These are phyloP conservation scores for Metschnikowia drakensbergensis DNA, from an alignment of 805 yeast genomes.

Conservation along the genomic window DNA sequence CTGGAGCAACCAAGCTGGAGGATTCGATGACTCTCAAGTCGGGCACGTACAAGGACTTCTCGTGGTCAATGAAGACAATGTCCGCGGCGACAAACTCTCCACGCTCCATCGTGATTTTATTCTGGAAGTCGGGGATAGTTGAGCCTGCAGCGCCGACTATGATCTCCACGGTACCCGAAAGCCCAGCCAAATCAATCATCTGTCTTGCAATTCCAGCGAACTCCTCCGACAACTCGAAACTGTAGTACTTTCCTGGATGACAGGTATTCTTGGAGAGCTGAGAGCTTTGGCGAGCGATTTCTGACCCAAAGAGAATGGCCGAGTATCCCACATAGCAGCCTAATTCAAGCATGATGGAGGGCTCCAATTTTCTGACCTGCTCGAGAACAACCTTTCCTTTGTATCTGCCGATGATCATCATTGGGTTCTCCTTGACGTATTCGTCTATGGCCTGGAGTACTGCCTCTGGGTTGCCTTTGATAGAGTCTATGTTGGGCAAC, in stretches of 20 bases:
- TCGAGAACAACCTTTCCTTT: constrained; percentile 29
- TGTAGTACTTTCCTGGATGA: constrained; percentile 27
- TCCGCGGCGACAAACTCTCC: constrained; percentile 25
- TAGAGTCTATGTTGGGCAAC: constrained; percentile 21
- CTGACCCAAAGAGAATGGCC: constrained; percentile 32
- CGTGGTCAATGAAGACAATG: constrained; percentile 40
- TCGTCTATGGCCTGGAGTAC: constrained; percentile 32
- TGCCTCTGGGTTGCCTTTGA: constrained; percentile 30
- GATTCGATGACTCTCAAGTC: constrained; percentile 42
- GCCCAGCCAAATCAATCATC: constrained; percentile 33
- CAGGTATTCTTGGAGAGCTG: constrained; percentile 5
- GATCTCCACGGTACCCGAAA: constrained; percentile 26
- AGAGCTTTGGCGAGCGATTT: constrained; percentile 19
- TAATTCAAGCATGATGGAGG: constrained; percentile 29
- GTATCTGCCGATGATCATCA: constrained; percentile 32
- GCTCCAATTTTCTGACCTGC: constrained; percentile 20
- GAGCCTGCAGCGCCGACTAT: constrained; percentile 32
- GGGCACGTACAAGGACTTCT: constrained; percentile 35
- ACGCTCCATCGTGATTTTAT: constrained; percentile 8
- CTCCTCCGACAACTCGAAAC: constrained; percentile 30
- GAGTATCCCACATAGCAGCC: constrained; percentile 37
- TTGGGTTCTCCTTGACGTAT: constrained; percentile 14
- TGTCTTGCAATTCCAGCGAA: constrained; percentile 29
- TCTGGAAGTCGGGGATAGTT: constrained; percentile 25
- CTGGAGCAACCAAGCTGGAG: constrained; percentile 35